Base-by-base conservation (phyloP, 2,329 filamentous ascomycete genomes). In the Botrytis cinerea region DNA sequence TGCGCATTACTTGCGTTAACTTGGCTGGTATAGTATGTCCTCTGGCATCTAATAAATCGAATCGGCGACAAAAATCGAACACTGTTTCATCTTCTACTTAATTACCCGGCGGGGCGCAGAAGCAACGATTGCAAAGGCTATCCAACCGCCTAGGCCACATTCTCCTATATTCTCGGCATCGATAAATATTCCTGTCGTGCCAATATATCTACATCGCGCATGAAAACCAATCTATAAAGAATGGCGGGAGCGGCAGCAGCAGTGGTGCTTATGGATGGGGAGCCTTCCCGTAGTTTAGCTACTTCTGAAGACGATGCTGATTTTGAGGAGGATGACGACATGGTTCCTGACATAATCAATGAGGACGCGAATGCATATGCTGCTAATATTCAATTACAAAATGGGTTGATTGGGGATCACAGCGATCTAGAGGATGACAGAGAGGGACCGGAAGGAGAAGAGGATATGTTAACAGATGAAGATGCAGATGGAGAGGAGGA, bases 401-500 rank as follows among this genome's bases (percentile, higher is more conserved):
- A 81, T 77, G 78, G 80, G 51, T 78, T 82, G 71, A 73, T 79
- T 35, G 77, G 73, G 61, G 78, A 75, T 35, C 72, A 73, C 66
- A 75, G 63, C 57, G 76, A 76, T 14, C 76, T 73, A 12, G 75
- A 75, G 64, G 78, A 76, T 40, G 74, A 76, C 18, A 73, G 73
- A 62, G 75, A 76, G 57, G 74, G 70, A n/a, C 62, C 38, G 9
- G 73, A 72, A 51, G 82, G 83, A 32, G 81, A 82, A 20, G 79
- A 78, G 59, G 75, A 76, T 25, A 75, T 76, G 61, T 66, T 74
- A 32, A 74, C 74, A 32, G 76, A 75, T 45, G 81, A 82, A 71
- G 80, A 82, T 46, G 81, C 78, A 9, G 82, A 82, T 48, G 77
- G 77, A 5, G 81, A 84, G 35, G 81, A 84, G 32, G 83, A 83